Evolutionary conservation across 1,139 yeast genomes (phyloP).

Genomic region (Lodderomyces jiufengensis): DNA sequence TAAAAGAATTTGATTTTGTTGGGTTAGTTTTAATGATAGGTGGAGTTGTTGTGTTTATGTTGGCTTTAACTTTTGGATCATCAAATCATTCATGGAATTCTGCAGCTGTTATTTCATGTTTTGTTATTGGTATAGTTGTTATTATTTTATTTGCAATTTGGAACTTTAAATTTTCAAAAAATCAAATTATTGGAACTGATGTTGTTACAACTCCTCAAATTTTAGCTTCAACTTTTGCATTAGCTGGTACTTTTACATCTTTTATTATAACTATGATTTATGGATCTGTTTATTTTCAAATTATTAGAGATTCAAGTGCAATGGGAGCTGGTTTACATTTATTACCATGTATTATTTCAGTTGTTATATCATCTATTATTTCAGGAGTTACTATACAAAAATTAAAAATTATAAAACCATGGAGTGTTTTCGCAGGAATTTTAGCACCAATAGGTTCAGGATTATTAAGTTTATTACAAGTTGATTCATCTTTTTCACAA

Average conservation of each 20-base stretch:
- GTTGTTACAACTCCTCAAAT: constrained; percentile 23
- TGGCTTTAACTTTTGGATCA: constrained; percentile 42
- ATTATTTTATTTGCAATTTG: constrained; percentile 21
- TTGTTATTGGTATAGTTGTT: constrained; percentile 40
- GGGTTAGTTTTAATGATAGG: constrained; percentile 47
- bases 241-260: constrained; percentile 21
- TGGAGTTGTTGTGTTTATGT: constrained; percentile 42
- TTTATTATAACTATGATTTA: constrained; percentile 28
- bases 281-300: constrained; percentile 37
- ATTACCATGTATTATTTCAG: constrained; percentile 35
- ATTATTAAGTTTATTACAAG: constrained; percentile 26
- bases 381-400: constrained; percentile 30
- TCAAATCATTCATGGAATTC: constrained; percentile 49
- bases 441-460: constrained; percentile 36
- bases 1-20: constrained; percentile 43
- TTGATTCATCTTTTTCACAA: constrained; percentile 24
- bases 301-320: constrained; percentile 29
- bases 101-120: constrained; percentile 43
- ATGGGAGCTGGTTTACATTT: constrained; percentile 38
- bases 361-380: constrained; percentile 27
- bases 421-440: constrained; percentile 23
- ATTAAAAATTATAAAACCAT: constrained; percentile 30
- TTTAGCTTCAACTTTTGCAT: constrained; percentile 20
- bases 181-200: constrained; percentile 27
- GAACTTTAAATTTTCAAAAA: constrained; percentile 25